A percentile compares a stretch with the other conserved stretches of the same genome.
These are phyloP conservation scores for Aurinia saxatilis DNA, from an alignment of 345 rosid species.

Conservation along the genomic window DNA sequence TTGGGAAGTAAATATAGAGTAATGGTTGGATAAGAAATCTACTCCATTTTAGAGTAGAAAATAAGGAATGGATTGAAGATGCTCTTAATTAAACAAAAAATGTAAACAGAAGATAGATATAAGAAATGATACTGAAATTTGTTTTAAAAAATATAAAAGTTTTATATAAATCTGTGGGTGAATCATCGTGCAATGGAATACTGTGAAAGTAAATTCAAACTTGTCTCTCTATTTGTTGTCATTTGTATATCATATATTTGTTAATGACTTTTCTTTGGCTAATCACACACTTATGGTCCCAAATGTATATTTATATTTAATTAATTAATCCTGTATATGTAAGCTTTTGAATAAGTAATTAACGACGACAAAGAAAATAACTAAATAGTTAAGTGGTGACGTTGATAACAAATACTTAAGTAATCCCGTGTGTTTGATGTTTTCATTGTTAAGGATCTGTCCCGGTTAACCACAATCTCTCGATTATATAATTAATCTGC, in stretches of 20 bases:
- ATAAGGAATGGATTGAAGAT: no score
- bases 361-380: neutral
- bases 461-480: neutral
- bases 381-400: neutral
- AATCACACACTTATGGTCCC: conserved; percentile 24
- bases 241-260: neutral
- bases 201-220: neutral
- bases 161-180: neutral
- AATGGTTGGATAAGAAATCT: no score
- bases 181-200: neutral
- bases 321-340: neutral
- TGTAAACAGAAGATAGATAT: neutral
- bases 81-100: no score
- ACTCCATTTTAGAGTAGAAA: no score
- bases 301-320: neutral
- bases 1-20: no score
- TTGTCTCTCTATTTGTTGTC: conserved; percentile 8
- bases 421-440: neutral
- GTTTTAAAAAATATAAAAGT: neutral
- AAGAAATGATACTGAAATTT: neutral
- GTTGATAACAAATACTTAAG: neutral
- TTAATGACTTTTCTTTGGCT: neutral
- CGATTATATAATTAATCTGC: neutral
- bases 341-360: conserved; percentile 10
- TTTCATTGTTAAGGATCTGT: neutral